Percentiles rank a stretch among this genome's conserved stretches.
These are phyloP conservation scores for Aspergillus wentii DNA, from an alignment of 495 filamentous ascomycete species.

Conservation along the genomic window DNA sequence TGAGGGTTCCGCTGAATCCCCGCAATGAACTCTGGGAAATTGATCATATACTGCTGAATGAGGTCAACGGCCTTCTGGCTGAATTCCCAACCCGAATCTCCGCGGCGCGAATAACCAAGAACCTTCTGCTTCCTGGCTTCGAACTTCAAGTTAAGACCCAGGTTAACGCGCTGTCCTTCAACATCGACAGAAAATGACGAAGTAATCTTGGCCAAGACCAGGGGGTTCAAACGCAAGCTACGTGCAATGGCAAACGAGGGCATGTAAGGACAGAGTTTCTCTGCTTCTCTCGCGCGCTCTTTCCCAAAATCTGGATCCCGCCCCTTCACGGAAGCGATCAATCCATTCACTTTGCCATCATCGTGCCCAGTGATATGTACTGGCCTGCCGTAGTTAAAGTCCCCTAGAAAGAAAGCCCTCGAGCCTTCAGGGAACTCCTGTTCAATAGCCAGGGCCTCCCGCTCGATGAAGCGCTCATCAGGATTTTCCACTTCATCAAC, in stretches of 20 bases:
- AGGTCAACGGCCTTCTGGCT: slow-evolving; percentile 77
- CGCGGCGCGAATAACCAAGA: slow-evolving; percentile 86
- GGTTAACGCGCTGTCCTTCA: slow-evolving; percentile 71
- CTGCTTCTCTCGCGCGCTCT: slow-evolving; percentile 61
- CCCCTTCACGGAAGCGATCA: slow-evolving; percentile 60
- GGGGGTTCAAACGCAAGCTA: slow-evolving; percentile 72
- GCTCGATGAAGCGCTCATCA: slow-evolving; percentile 89
- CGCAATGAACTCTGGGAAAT: slow-evolving; percentile 91
- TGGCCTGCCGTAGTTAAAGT: slow-evolving; percentile 88
- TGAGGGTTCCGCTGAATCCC: slow-evolving; percentile 74
- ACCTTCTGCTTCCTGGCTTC: slow-evolving; percentile 94
- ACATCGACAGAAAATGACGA: slow-evolving; percentile 84
- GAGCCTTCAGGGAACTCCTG: slow-evolving; percentile 85
- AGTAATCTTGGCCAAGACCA: slow-evolving; percentile 92
- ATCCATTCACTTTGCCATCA: slow-evolving; percentile 67
- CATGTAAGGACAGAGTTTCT: slow-evolving; percentile 65
- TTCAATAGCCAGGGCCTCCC: slow-evolving; percentile 75
- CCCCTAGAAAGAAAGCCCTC: slow-evolving; percentile 91
- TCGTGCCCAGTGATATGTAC: slow-evolving; percentile 74
- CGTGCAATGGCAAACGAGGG: slow-evolving; percentile 84
- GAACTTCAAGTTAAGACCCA: slow-evolving; percentile 95
- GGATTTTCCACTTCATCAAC: slow-evolving; percentile 89
- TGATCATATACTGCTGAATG: slow-evolving; percentile 82
- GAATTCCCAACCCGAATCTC: slow-evolving; percentile 88
- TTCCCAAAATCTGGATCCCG: slow-evolving; percentile 79